Evolutionary conservation across 2,329 filamentous ascomycete genomes (phyloP).

Genomic region (Ploettnerulaceae sp.): DNA sequence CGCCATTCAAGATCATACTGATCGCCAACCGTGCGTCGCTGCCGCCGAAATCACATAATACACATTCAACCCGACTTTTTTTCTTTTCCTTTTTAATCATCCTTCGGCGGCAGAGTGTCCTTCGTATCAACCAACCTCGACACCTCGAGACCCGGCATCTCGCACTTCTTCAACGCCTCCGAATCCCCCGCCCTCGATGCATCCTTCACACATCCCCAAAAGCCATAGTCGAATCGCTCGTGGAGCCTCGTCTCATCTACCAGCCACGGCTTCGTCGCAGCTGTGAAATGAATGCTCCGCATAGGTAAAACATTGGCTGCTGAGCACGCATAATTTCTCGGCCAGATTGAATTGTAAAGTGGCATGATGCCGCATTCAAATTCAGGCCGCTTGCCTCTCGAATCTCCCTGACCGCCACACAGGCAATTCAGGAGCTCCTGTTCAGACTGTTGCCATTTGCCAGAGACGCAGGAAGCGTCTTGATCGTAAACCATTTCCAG

Average conservation of each 20-base stretch:
- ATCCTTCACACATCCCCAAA: constrained; percentile 11
- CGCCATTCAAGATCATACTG: no score
- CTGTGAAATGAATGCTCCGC: constrained; percentile 14
- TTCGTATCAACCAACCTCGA: constrained; percentile 5
- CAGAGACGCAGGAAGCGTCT: constrained; percentile 2
- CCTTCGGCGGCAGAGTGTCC: not conserved
- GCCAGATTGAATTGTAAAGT: constrained; percentile 11
- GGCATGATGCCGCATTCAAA: constrained; percentile 13
- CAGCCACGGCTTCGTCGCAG: constrained; percentile 11
- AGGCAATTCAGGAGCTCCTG: constrained; percentile 15
- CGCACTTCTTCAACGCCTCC: constrained; percentile 1
- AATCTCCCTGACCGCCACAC: constrained; percentile 1
- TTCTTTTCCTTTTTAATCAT: no score
- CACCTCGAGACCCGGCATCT: constrained; percentile 4
- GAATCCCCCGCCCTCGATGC: not conserved
- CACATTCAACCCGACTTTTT: no score
- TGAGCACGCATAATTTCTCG: constrained; percentile 6
- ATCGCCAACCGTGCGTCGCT: no score
- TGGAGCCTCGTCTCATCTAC: constrained; percentile 3
- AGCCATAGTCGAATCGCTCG: constrained; percentile 9
- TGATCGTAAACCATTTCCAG: constrained; percentile 11
- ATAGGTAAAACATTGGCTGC: constrained; percentile 11
- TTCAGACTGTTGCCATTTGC: constrained; percentile 9
- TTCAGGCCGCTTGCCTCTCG: not conserved
- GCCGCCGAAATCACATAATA: no score